Percentiles rank a stretch among this genome's conserved stretches.
These are phyloP conservation scores for Stagonosporopsis cucurbitacearum DNA, from an alignment of 2,329 filamentous ascomycete genomes.

Conservation along the genomic window DNA sequence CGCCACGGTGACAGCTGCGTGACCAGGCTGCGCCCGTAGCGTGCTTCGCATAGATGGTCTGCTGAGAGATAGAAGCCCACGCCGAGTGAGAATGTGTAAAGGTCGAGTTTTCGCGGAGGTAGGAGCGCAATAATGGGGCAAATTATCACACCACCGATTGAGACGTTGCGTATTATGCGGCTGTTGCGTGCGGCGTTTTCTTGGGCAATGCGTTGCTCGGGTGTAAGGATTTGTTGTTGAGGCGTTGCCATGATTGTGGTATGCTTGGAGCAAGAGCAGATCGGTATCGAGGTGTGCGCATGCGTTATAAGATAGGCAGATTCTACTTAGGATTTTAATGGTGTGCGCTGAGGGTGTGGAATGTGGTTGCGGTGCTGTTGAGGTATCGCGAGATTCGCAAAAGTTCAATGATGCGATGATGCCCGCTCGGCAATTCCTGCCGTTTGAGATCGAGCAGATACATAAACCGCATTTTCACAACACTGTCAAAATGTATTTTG, in stretches of 20 bases:
- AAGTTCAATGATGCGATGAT: slow-evolving; percentile 46
- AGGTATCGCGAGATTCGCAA: slow-evolving; percentile 19
- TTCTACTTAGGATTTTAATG: neutral
- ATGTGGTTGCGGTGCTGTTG: slow-evolving; percentile 1
- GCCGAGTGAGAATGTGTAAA: slow-evolving; percentile 63
- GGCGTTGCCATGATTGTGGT: slow-evolving; percentile 33
- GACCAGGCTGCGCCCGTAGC: slow-evolving; percentile 48
- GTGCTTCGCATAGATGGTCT: slow-evolving; percentile 56
- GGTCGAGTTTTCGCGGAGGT: slow-evolving; percentile 67
- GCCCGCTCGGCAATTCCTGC: slow-evolving; percentile 39
- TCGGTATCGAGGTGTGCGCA: slow-evolving; percentile 5
- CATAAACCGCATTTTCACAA: neutral
- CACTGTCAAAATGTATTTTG: neutral
- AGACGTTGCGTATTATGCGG: slow-evolving; percentile 52
- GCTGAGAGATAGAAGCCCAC: slow-evolving; percentile 57
- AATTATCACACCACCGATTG: slow-evolving; percentile 57
- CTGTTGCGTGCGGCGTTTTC: slow-evolving; percentile 41
- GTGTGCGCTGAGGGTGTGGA: neutral
- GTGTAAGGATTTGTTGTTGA: slow-evolving; percentile 35
- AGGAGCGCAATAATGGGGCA: slow-evolving; percentile 63
- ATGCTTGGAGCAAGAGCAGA: neutral
- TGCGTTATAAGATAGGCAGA: neutral
- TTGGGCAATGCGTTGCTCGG: slow-evolving; percentile 44
- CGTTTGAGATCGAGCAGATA: slow-evolving; percentile 1
- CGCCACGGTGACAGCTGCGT: slow-evolving; percentile 36